These are phyloP conservation scores for Aethionema arabicum DNA, from an alignment of 345 rosid species.

Conservation along the genomic window DNA sequence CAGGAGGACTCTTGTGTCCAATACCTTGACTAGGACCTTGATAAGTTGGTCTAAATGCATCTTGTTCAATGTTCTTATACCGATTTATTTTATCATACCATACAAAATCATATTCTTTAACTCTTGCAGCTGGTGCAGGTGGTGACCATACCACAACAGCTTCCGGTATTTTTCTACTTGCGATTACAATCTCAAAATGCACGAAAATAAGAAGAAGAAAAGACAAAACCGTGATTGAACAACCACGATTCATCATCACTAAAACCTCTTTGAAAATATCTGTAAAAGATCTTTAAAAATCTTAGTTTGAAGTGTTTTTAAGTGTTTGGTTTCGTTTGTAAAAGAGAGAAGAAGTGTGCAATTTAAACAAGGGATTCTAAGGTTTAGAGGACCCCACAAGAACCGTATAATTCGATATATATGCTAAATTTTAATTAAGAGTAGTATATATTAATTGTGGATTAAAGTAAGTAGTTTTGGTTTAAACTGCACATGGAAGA, in stretches of 20 bases:
- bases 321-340: neutral
- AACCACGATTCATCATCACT: slow-evolving; percentile 27
- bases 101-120: slow-evolving; percentile 11
- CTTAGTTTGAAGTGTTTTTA: neutral
- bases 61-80: slow-evolving; percentile 37
- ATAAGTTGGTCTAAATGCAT: slow-evolving; percentile 33
- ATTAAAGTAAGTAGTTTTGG: no score
- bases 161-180: slow-evolving; percentile 14
- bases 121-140: slow-evolving; percentile 17
- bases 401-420: neutral
- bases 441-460: no score
- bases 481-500: no score
- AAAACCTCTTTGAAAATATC: neutral
- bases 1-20: slow-evolving; percentile 34
- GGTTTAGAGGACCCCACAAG: slow-evolving; percentile 24
- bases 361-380: slow-evolving; percentile 12
- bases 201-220: slow-evolving; percentile 4
- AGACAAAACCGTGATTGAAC: slow-evolving; percentile 7
- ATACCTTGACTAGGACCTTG: slow-evolving; percentile 39
- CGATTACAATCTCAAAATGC: slow-evolving; percentile 14
- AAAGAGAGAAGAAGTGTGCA: slow-evolving; percentile 12
- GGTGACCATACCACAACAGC: slow-evolving; percentile 15
- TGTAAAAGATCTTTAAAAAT: neutral
- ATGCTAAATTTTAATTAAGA: no score
- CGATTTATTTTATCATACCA: slow-evolving; percentile 26